phyloP scores from a whole-genome alignment of 73 alveolate species.

The Symbiodinium pilosum region DNA sequence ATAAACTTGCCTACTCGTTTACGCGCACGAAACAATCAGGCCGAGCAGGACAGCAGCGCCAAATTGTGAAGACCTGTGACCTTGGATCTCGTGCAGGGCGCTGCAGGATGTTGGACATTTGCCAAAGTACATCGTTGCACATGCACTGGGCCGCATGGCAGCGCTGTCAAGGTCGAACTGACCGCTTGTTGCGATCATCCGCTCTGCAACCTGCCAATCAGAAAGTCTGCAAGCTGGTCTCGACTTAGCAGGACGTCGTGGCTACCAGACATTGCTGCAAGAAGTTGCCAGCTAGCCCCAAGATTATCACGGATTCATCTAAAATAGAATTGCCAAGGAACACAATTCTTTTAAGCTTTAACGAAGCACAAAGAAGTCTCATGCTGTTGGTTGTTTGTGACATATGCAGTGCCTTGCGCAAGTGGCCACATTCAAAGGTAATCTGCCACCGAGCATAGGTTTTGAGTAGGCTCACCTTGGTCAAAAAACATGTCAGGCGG shows the following conservation, averaged over 20 bases:
- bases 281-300: too few relatives aligned
- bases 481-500: not conserved
- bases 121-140: too few relatives aligned
- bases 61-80: slow-evolving; percentile 75
- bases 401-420: slow-evolving; percentile 76
- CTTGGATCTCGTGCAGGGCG: not conserved
- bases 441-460: slow-evolving; percentile 92
- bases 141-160: not conserved
- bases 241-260: too few relatives aligned
- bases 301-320: too few relatives aligned
- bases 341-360: too few relatives aligned
- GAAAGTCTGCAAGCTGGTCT: too few relatives aligned
- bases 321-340: not conserved
- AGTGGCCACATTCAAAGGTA: slow-evolving; percentile 82
- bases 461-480: slow-evolving; percentile 73
- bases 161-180: slow-evolving; percentile 86
- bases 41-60: slow-evolving; percentile 60
- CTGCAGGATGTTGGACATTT: too few relatives aligned
- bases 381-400: too few relatives aligned
- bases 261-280: too few relatives aligned
- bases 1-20: too few relatives aligned
- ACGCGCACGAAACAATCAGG: not conserved
- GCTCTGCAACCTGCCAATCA: slow-evolving; percentile 50
- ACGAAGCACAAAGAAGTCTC: too few relatives aligned
- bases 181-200: slow-evolving; percentile 42